phyloP scores from a whole-genome alignment of 2,329 filamentous ascomycete genomes.

The Dactylellina parvicollis region DNA sequence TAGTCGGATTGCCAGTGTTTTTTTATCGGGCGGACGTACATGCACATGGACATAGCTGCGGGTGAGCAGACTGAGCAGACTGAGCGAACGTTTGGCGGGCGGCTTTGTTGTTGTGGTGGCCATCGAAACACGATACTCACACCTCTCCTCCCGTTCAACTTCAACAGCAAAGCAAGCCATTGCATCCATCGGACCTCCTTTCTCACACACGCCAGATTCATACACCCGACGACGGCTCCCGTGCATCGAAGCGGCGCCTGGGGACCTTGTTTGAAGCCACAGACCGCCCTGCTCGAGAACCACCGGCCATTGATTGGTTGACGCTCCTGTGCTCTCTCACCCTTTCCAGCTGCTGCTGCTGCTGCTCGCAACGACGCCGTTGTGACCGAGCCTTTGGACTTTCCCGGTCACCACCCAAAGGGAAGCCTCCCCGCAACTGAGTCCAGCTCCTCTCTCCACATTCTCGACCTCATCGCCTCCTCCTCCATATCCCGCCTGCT shows the following conservation, averaged over 20 bases:
- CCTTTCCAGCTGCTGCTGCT: constrained; percentile 34
- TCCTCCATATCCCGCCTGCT: background rate
- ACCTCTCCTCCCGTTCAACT: background rate
- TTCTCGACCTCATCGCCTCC: background rate
- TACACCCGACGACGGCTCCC: no score
- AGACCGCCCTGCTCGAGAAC: background rate
- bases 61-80: background rate
- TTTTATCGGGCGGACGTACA: no score
- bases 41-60: no score
- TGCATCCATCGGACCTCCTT: no score
- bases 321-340: constrained; percentile 24
- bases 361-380: background rate
- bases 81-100: background rate
- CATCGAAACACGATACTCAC: background rate
- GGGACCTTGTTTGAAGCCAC: no score
- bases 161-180: background rate
- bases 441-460: constrained; percentile 15
- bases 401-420: background rate
- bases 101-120: background rate
- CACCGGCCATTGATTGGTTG: constrained; percentile 35
- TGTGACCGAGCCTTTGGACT: constrained; percentile 7
- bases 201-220: background rate
- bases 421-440: constrained; percentile 37
- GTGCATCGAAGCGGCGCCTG: no score
- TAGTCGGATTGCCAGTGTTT: no score